Evolutionary conservation across 2,329 filamentous ascomycete species (phyloP).

Genomic region (Phyllosticta ampelicida): DNA sequence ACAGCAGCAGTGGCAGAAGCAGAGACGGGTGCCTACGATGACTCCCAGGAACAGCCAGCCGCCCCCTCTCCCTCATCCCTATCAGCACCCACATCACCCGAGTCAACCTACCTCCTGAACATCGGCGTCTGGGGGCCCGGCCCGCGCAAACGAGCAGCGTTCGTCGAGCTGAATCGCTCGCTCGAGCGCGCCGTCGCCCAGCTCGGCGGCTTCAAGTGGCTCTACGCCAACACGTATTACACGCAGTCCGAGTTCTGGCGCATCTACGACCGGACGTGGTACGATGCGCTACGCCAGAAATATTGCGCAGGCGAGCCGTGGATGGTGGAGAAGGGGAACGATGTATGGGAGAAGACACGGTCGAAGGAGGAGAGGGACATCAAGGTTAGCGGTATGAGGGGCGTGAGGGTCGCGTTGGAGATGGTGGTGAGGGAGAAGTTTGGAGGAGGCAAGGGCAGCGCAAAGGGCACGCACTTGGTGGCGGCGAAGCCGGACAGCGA

Average conservation of each 20-base stretch:
- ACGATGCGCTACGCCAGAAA: constrained; percentile 51
- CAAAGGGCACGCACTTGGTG: not conserved
- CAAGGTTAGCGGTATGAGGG: not conserved
- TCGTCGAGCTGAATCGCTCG: constrained; percentile 57
- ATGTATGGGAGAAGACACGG: not conserved
- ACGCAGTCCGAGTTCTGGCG: constrained; percentile 59
- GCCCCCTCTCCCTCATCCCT: constrained; percentile 8
- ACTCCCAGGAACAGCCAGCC: no score
- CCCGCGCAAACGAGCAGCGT: constrained; percentile 44
- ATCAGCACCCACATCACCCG: constrained; percentile 3
- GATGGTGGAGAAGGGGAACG: not conserved
- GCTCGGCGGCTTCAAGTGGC: constrained; percentile 72
- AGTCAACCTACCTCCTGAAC: constrained; percentile 31
- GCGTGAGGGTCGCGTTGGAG: not conserved
- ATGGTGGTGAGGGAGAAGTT: not conserved
- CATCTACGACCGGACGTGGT: constrained; percentile 50
- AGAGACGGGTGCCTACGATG: no score
- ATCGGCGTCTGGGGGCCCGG: constrained; percentile 72
- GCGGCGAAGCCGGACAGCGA: not conserved
- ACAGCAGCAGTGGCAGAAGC: not conserved
- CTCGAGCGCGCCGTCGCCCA: constrained; percentile 59
- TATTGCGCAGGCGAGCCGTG: constrained; percentile 41
- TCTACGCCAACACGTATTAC: constrained; percentile 82
- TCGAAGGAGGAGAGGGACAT: not conserved
- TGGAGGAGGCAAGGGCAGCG: not conserved